A percentile compares a stretch with the other conserved stretches of the same genome.
Evolutionary conservation across 176 grass and related monocot genomes (phyloP).

Genomic region (Eremochloa ophiuroides): DNA sequence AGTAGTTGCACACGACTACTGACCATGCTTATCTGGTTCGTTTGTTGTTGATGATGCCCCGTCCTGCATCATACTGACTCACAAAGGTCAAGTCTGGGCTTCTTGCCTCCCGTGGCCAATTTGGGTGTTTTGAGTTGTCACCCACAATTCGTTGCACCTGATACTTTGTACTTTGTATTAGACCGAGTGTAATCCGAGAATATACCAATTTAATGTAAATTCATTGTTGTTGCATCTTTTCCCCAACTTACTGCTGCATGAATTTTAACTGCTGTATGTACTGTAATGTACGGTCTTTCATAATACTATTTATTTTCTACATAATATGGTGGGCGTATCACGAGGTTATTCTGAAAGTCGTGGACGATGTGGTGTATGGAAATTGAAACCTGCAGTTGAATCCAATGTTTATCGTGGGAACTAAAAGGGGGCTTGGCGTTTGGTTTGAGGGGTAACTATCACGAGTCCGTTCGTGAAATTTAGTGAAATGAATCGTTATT

Average conservation of each 20-base stretch:
- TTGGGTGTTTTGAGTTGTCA: not conserved
- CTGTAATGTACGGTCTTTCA: not conserved
- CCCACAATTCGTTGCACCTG: not conserved
- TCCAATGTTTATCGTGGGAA: not conserved
- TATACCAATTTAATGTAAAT: slow-evolving; percentile 35
- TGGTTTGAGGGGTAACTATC: too few species aligned
- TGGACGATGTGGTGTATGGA: not conserved
- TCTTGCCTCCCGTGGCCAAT: not conserved
- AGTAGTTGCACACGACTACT: slow-evolving; percentile 17
- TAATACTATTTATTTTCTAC: not conserved
- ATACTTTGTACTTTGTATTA: not conserved
- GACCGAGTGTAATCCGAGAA: slow-evolving; percentile 3
- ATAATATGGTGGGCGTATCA: not conserved
- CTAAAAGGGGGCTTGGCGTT: too few species aligned
- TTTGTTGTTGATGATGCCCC: not conserved
- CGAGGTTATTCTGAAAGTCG: not conserved
- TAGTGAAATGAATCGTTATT: too few species aligned
- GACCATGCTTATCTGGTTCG: not conserved
- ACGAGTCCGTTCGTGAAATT: too few species aligned
- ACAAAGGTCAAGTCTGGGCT: not conserved
- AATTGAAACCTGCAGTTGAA: not conserved
- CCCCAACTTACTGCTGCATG: too few species aligned
- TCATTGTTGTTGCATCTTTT: not conserved
- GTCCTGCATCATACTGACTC: not conserved
- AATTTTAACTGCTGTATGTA: not conserved